These are phyloP conservation scores for Phytophthora ramorum DNA, from an alignment of 352 stramenopile genomes.

Conservation along the genomic window DNA sequence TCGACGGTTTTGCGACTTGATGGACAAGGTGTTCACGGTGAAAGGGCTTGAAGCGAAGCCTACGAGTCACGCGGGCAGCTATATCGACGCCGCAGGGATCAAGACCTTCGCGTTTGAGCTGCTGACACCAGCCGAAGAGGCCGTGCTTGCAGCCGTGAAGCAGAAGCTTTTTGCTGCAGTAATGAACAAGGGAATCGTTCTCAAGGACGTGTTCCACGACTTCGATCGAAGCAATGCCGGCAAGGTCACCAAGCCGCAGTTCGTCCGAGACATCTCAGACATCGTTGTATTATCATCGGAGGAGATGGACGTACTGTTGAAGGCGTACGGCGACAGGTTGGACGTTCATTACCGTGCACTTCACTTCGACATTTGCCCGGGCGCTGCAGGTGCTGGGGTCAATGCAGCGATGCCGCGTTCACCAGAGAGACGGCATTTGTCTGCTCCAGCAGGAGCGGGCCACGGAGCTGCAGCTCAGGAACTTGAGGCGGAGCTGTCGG, in stretches of 20 bases:
- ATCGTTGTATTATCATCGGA: constrained; percentile 57
- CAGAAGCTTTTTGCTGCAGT: constrained; percentile 66
- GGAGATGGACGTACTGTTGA: constrained; percentile 69
- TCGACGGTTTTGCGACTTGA: constrained; percentile 83
- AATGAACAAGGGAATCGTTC: constrained; percentile 82
- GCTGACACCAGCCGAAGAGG: constrained; percentile 43
- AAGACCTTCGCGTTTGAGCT: constrained; percentile 47
- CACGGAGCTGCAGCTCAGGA: constrained; percentile 41
- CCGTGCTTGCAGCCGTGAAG: constrained; percentile 48
- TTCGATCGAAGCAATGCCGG: constrained; percentile 87
- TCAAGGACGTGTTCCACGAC: constrained; percentile 90
- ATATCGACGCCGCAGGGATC: constrained; percentile 31
- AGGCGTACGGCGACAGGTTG: constrained; percentile 75
- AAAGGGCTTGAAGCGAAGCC: constrained; percentile 80
- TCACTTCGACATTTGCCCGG: constrained; percentile 72
- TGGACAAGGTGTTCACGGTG: constrained; percentile 85
- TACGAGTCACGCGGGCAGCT: constrained; percentile 33
- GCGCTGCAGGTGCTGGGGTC: constrained; percentile 36
- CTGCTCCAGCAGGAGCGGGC: constrained; percentile 28
- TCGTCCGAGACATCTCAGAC: constrained; percentile 74
- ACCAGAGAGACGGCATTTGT: constrained; percentile 63
- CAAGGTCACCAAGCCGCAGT: constrained; percentile 84
- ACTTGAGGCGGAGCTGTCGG: constrained; percentile 64
- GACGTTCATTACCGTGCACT: constrained; percentile 83
- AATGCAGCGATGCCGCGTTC: constrained; percentile 43